These are phyloP conservation scores for Botryosphaeria dothidea DNA, from an alignment of 2,329 filamentous ascomycete genomes.

Conservation along the genomic window DNA sequence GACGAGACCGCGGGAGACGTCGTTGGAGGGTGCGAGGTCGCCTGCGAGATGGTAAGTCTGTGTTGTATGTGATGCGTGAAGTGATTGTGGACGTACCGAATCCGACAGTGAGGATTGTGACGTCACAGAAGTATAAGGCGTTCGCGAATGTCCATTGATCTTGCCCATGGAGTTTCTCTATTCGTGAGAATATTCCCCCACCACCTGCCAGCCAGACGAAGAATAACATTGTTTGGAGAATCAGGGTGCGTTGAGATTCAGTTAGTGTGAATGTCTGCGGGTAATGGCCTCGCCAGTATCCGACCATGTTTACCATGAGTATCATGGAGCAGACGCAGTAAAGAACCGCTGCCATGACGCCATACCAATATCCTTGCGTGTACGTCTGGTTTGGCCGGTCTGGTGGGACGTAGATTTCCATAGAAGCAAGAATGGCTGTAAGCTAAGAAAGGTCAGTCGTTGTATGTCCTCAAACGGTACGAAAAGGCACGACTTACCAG, in stretches of 20 bases:
- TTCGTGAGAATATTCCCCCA: conserved; percentile 69
- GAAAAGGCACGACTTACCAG: conserved; percentile 48
- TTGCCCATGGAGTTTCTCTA: conserved; percentile 54
- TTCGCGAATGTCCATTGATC: conserved; percentile 72
- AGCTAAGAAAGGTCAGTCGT: conserved; percentile 45
- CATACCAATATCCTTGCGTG: conserved; percentile 87
- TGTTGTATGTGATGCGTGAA: not conserved
- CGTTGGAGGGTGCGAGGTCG: conserved; percentile 58
- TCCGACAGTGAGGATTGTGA: conserved; percentile 43
- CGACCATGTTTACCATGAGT: conserved; percentile 76
- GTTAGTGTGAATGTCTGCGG: conserved; percentile 76
- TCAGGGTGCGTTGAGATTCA: conserved; percentile 79
- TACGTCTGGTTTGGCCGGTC: conserved; percentile 54
- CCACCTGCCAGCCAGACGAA: conserved; percentile 79
- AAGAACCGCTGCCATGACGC: conserved; percentile 73
- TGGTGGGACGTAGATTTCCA: conserved; percentile 61
- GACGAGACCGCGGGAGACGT: conserved; percentile 68
- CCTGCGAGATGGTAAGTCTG: conserved; percentile 21
- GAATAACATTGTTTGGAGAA: conserved; percentile 86
- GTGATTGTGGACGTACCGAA: conserved; percentile 24
- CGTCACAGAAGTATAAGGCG: conserved; percentile 52
- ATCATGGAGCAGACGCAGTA: conserved; percentile 79
- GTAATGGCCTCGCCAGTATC: conserved; percentile 74
- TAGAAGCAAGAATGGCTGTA: conserved; percentile 66
- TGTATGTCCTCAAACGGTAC: not conserved